Evolutionary conservation across 768 basidiomycete species (phyloP).

Genomic region (Gautieria morchelliformis): DNA sequence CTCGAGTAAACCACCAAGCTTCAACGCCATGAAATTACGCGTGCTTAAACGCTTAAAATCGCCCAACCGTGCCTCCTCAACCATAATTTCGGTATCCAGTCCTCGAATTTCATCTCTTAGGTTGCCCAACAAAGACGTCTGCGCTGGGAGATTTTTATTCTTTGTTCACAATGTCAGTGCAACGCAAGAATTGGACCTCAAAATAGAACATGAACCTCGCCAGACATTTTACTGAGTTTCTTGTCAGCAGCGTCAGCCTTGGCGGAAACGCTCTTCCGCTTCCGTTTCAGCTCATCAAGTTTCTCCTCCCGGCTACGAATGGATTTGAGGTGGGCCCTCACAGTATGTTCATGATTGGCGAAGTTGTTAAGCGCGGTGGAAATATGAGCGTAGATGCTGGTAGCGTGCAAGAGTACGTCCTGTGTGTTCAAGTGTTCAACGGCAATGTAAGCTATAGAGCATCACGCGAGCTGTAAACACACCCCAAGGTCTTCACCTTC

Average conservation of each 20-base stretch:
- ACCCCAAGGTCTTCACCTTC: constrained; percentile 82
- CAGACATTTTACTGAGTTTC: constrained; percentile 83
- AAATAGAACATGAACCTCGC: constrained; percentile 31
- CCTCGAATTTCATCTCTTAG: constrained; percentile 67
- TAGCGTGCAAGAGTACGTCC: constrained; percentile 69
- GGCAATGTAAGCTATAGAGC: constrained; percentile 1
- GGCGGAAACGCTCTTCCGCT: constrained; percentile 51
- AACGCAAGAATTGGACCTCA: background rate
- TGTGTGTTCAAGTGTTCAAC: constrained; percentile 18
- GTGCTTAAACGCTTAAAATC: constrained; percentile 74
- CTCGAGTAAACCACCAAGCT: constrained; percentile 82
- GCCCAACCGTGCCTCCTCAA: constrained; percentile 68
- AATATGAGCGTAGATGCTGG: constrained; percentile 57
- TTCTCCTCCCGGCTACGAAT: constrained; percentile 79
- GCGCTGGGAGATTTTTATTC: constrained; percentile 69
- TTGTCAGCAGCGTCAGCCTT: constrained; percentile 80
- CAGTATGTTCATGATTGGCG: constrained; percentile 56
- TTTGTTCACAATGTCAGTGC: background rate
- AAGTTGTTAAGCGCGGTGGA: constrained; percentile 58
- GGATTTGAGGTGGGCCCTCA: constrained; percentile 68
- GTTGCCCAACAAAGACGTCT: constrained; percentile 62
- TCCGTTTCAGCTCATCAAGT: constrained; percentile 66
- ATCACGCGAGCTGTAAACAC: constrained; percentile 16
- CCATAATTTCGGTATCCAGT: constrained; percentile 77
- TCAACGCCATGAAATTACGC: constrained; percentile 65